Evolutionary conservation across 2,329 filamentous ascomycete genomes (phyloP), one percentile per base, ranked within the genome.

Genomic region (Pezicula carpinea): DNA sequence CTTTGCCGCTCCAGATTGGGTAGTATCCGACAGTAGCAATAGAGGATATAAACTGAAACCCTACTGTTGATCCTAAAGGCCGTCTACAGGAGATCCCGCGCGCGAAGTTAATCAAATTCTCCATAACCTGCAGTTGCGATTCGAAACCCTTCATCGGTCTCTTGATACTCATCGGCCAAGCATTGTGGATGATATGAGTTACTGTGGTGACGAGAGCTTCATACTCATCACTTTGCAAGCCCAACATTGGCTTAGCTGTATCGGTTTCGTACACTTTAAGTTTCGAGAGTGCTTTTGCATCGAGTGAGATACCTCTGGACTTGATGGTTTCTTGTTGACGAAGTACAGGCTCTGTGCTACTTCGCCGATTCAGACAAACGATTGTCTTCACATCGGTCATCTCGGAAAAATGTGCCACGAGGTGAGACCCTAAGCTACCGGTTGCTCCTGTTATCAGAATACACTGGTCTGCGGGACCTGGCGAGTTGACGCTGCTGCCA

Each of bases 141-240:
- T 71, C 69, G 46, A 72, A 74, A 1, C 55, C 63, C 1, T 45
- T 42, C 0, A 75, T 4, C 0, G 67, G 56, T 3, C 70, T 62
- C 41, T 61, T 73, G 7, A 56, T 57, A 44, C 63, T 71, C 72
- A 77, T 76, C 1, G 68, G 69, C 73, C 73, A 79, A 0, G 73
- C 75, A 41, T 72, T 76, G 56, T 77, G 74, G 17, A 75, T 47
- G 34, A 80, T 69, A 48, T 77, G 70, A 0, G 76, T 79, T 7
- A 71, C 71, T 2, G 44, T 54, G 0, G 52, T n/a, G 0, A 62
- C 54, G 1, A 79, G 64, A 0, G 42, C 18, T 2, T 58, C 34
- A 52, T 79, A 77, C 1, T 66, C 60, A 4, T 54, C 34, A 0
- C 47, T 14, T 0, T 60, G 18, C 0, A 80, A 61, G 0, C 75